These are phyloP conservation scores for Bisporella sp. DNA, from an alignment of 2,329 filamentous ascomycete species.

Conservation along the genomic window DNA sequence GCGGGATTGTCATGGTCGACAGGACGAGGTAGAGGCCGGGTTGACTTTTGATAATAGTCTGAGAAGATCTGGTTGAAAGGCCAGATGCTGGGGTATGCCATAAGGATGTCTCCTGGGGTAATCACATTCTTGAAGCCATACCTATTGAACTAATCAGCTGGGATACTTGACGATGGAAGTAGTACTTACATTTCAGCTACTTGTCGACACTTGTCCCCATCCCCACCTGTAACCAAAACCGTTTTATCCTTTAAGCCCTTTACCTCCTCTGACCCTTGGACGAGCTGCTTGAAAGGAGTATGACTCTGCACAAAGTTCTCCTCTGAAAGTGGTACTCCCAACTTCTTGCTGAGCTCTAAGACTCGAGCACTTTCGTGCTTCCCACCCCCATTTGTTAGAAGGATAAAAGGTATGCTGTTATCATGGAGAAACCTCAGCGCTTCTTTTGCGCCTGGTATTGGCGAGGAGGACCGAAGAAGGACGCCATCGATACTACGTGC, in stretches of 20 bases:
- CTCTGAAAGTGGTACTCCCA: slow-evolving; percentile 56
- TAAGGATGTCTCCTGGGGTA: slow-evolving; percentile 77
- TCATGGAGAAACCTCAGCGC: slow-evolving; percentile 67
- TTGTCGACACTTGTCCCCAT: slow-evolving; percentile 29
- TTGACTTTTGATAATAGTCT: slow-evolving; percentile 51
- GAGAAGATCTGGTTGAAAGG: slow-evolving; percentile 69
- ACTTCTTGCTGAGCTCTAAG: slow-evolving; percentile 57
- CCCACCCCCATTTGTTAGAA: slow-evolving; percentile 93
- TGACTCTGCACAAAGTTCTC: slow-evolving; percentile 82
- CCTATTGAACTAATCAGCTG: slow-evolving; percentile 22
- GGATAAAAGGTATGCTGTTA: slow-evolving; percentile 80
- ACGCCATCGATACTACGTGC: slow-evolving; percentile 70
- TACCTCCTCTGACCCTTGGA: slow-evolving; percentile 48
- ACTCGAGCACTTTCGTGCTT: slow-evolving; percentile 71
- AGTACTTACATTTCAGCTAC: slow-evolving; percentile 55
- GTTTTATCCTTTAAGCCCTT: slow-evolving; percentile 53
- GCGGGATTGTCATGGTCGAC: slow-evolving; percentile 36
- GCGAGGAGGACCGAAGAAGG: slow-evolving; percentile 73
- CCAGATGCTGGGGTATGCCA: slow-evolving; percentile 66
- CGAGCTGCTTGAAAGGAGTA: slow-evolving; percentile 74
- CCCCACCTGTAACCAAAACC: slow-evolving; percentile 64
- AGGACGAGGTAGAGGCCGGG: slow-evolving; percentile 48
- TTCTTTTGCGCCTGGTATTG: slow-evolving; percentile 71
- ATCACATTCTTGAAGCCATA: slow-evolving; percentile 78
- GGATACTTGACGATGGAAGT: slow-evolving; percentile 20